Percentiles rank a stretch among this genome's conserved stretches.
Conservation (phyloP, 2,329 filamentous ascomycete species). For the Hypoxylon sp. region DNA sequence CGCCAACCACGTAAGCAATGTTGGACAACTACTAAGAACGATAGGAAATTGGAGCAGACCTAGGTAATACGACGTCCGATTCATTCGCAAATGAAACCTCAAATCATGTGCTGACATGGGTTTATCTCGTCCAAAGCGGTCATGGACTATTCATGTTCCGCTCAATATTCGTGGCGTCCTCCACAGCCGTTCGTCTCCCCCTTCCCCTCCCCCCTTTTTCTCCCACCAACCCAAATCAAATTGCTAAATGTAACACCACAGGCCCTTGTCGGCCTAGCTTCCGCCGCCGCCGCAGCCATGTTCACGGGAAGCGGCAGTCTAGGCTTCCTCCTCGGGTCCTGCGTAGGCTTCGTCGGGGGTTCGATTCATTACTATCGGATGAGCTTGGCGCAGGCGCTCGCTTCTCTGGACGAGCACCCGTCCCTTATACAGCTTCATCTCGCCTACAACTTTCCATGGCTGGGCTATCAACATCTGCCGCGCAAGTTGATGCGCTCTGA, state of each 20-base stretch:
- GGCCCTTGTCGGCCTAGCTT: slow-evolving; percentile 30
- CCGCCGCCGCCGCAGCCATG: slow-evolving; percentile 25
- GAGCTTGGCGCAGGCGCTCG: slow-evolving; percentile 28
- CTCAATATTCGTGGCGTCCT: slow-evolving; percentile 35
- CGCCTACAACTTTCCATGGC: slow-evolving; percentile 35
- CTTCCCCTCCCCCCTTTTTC: background rate
- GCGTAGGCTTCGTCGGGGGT: slow-evolving; percentile 29
- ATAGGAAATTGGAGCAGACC: slow-evolving; percentile 36
- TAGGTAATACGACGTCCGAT: no score
- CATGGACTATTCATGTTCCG: slow-evolving; percentile 37
- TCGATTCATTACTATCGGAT: slow-evolving; percentile 32
- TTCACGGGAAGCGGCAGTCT: slow-evolving; percentile 27
- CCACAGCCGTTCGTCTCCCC: slow-evolving; percentile 26
- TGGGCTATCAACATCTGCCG: slow-evolving; percentile 23
- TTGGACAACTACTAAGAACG: slow-evolving; percentile 30
- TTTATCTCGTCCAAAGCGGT: slow-evolving; percentile 20
- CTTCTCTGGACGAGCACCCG: slow-evolving; percentile 32
- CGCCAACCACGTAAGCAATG: slow-evolving; percentile 21
- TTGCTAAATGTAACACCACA: no score
- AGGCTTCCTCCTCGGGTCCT: slow-evolving; percentile 32
- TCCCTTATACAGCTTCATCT: slow-evolving; percentile 34
- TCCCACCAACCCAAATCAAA: background rate
- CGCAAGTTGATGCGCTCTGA: slow-evolving; percentile 15
- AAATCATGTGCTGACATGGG: slow-evolving; percentile 34
- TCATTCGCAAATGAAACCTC: no score